These are phyloP conservation scores for Nannochloropsis gaditana DNA, from an alignment of 108 stramenopile genomes.

Conservation along the genomic window DNA sequence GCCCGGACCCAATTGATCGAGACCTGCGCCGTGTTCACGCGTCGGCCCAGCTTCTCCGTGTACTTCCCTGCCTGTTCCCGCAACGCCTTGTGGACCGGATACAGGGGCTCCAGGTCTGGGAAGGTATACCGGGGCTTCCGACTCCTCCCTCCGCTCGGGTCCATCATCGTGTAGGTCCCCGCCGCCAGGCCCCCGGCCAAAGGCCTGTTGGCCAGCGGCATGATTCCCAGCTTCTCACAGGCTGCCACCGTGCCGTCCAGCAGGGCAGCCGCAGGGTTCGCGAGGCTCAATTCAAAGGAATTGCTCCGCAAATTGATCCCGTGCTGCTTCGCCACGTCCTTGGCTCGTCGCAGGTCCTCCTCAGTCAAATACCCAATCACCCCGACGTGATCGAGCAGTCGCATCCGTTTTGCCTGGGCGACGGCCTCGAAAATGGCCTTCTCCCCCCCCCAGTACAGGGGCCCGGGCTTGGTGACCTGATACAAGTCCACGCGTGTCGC, in stretches of 20 bases:
- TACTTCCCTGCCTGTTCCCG: conserved; percentile 35
- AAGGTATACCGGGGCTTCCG: conserved; percentile 35
- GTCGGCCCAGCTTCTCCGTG: conserved; percentile 20
- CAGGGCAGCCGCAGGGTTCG: conserved; percentile 5
- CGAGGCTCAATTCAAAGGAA: background rate
- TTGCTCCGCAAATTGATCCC: background rate
- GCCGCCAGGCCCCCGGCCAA: conserved; percentile 39
- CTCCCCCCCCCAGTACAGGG: background rate
- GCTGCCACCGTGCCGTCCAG: conserved; percentile 24
- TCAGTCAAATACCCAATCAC: conserved; percentile 1
- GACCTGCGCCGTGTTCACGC: background rate
- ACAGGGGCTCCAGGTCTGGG: conserved; percentile 34
- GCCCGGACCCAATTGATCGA: conserved; percentile 23
- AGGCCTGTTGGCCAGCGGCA: conserved; percentile 36
- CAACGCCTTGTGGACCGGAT: conserved; percentile 36
- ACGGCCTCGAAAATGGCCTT: background rate
- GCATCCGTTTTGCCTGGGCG: conserved; percentile 12
- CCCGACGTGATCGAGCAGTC: background rate
- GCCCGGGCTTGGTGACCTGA: background rate
- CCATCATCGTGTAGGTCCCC: conserved; percentile 33
- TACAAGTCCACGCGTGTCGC: background rate
- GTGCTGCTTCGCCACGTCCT: background rate
- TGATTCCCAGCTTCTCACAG: conserved; percentile 25
- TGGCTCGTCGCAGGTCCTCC: background rate
- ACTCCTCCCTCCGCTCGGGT: conserved; percentile 34